These are phyloP conservation scores for Puccinia horiana DNA, from an alignment of 1,284 basidiomycete species.

Conservation along the genomic window DNA sequence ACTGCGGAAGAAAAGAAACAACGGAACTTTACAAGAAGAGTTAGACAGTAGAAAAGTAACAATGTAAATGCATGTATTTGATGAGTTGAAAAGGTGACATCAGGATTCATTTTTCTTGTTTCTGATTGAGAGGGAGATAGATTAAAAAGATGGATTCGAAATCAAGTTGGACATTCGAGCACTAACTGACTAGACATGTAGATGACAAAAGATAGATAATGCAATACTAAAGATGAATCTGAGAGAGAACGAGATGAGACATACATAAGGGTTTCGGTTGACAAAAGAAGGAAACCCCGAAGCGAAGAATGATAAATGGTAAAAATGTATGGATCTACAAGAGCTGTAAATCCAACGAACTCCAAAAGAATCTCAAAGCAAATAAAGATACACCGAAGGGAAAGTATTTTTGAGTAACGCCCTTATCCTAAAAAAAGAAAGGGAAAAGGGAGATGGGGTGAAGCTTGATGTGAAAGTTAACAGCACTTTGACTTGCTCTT, in stretches of 20 bases:
- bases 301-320: neutral
- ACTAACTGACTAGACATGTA: neutral
- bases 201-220: neutral
- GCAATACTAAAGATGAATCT: no score
- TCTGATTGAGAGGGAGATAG: no score
- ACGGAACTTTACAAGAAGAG: neutral
- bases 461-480: neutral
- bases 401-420: neutral
- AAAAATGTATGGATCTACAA: neutral
- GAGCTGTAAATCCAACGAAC: neutral
- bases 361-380: neutral
- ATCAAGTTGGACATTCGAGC: neutral
- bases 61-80: neutral
- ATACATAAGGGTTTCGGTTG: neutral
- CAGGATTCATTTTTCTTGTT: neutral
- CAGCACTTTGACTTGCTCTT: slow-evolving; percentile 21
- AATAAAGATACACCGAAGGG: neutral
- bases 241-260: neutral
- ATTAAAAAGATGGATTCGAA: neutral
- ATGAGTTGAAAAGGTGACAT: neutral
- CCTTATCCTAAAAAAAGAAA: neutral
- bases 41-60: neutral
- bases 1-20: neutral
- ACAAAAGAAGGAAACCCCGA: neutral
- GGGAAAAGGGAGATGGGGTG: no score